Evolutionary conservation across 768 basidiomycete species (phyloP).

Genomic region (Trametes coccinea): DNA sequence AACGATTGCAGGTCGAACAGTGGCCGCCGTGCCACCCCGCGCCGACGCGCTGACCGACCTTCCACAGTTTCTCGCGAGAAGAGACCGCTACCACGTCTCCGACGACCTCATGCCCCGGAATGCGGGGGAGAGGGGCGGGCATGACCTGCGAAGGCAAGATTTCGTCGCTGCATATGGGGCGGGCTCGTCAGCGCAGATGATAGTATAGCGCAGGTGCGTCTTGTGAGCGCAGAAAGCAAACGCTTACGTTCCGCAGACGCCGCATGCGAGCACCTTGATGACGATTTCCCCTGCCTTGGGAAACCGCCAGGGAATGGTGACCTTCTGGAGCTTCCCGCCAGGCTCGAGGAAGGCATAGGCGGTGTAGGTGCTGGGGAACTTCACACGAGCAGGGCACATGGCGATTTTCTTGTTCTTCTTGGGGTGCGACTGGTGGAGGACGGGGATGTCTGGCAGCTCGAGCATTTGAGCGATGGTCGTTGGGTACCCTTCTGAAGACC

Average conservation of each 20-base stretch:
- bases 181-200: neutral
- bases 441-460: neutral
- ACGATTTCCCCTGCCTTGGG: conserved; percentile 27
- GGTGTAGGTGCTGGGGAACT: conserved; percentile 21
- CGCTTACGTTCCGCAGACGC: conserved; percentile 30
- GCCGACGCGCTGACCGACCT: conserved; percentile 32
- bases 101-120: conserved; percentile 33
- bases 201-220: neutral
- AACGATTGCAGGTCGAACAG: conserved; percentile 28
- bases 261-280: conserved; percentile 32
- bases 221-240: too few species aligned
- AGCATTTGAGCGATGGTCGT: too few species aligned
- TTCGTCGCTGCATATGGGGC: conserved; percentile 16
- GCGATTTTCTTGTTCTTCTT: neutral
- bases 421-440: neutral
- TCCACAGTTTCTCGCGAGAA: conserved; percentile 22
- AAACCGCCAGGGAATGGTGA: conserved; percentile 25
- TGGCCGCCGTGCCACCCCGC: conserved; percentile 34
- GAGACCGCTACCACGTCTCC: conserved; percentile 28
- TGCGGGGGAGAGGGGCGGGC: conserved; percentile 25
- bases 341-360: conserved; percentile 28
- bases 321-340: conserved; percentile 25
- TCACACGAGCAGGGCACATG: conserved; percentile 14
- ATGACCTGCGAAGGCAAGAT: conserved; percentile 20
- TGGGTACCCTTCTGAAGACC: too few species aligned